Evolutionary conservation across 306 rosid genomes (phyloP).

Genomic region (Prunus mume): DNA sequence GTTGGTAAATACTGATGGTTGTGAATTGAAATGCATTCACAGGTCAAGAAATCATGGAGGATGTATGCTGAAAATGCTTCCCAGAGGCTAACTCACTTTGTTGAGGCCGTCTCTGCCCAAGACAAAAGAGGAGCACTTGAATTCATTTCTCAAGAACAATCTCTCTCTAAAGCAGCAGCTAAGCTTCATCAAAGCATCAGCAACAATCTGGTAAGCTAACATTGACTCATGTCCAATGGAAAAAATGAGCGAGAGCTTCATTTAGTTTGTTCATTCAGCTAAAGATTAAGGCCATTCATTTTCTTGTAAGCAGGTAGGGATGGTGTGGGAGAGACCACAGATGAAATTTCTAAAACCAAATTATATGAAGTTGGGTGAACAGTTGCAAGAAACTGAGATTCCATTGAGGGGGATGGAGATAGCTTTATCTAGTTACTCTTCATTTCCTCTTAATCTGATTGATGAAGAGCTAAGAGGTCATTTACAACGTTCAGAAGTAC

Average conservation of each 20-base stretch:
- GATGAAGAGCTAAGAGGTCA: constrained; percentile 47
- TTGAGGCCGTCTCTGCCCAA: constrained; percentile 46
- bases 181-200: constrained; percentile 41
- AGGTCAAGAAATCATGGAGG: constrained; percentile 47
- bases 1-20: no score
- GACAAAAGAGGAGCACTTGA: constrained; percentile 32
- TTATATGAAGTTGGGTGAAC: constrained; percentile 31
- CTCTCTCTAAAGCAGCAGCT: constrained; percentile 48
- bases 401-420: constrained; percentile 64
- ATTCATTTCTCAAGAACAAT: constrained; percentile 38
- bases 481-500: constrained; percentile 30
- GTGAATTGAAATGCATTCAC: constrained; percentile 7
- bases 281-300: background rate
- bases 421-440: constrained; percentile 48
- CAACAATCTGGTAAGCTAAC: constrained; percentile 44
- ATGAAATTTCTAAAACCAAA: constrained; percentile 23
- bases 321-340: constrained; percentile 67
- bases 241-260: background rate
- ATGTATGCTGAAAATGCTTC: constrained; percentile 46
- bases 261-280: background rate
- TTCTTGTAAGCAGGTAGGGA: constrained; percentile 47
- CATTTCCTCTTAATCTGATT: constrained; percentile 36
- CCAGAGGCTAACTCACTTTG: constrained; percentile 44
- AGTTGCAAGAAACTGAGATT: constrained; percentile 42
- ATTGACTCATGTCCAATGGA: background rate